Evolutionary conservation across 257 asterid species (phyloP), one percentile per base, ranked within the genome.

Genomic region (Linaria vulgaris): DNA sequence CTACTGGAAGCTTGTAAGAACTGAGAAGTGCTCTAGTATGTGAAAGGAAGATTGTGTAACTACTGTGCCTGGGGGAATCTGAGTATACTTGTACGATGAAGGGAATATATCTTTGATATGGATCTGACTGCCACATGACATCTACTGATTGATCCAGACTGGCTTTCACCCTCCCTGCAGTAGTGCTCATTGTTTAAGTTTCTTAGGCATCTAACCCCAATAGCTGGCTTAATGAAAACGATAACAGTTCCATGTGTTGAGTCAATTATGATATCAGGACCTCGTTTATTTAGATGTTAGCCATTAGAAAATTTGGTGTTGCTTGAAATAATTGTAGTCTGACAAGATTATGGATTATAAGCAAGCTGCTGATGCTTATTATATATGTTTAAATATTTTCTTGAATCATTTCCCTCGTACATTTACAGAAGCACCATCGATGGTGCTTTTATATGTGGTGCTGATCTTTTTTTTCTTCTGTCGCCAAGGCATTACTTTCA

Each of bases 401-500:
- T 46, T 27, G 65, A 15, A 56, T 46, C 62, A 55, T 34, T 46
- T 25, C 62, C 49, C 49, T 19, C 21, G 56, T 64, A 65, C 67
- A 69, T 58, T 54, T 15, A n/a, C 30, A 63, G 25, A 63, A 71
- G 47, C 64, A 50, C 41, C 65, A 43, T 66, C 21, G 9, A 5
- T 12, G 61, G 37, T 31, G 46, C 39, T 56, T 23, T 52, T 3
- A 16, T 14, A 53, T 37, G 46, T 20, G 19, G 38, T 67, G n/a
- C n/a, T 78, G 19, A 57, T 48, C 57, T 12, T 49, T 72, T 55
- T 59, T 12, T 69, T 30, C 67, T 27, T 27, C 34, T 27, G 3
- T 74, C 66, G 71, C 58, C 74, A 53, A 92, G 99, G 97, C 94
- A 64, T 70, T 92, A 73, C 94, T 92, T 69, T 85, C 88, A 34